These are phyloP conservation scores for Cyclanthera cordifolia DNA, from an alignment of 306 rosid genomes.

Conservation along the genomic window DNA sequence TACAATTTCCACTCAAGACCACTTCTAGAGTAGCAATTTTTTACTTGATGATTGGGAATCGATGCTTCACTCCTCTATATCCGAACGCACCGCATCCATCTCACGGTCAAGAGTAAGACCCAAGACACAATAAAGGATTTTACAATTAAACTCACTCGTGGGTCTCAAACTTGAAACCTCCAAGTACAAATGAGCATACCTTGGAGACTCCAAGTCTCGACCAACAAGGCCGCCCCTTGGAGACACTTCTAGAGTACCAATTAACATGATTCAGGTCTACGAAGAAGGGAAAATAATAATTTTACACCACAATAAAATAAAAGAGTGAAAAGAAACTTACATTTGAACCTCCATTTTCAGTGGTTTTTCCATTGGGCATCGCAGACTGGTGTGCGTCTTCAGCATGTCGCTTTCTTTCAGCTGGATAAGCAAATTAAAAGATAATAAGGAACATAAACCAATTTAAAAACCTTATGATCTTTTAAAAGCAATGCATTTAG, in stretches of 20 bases:
- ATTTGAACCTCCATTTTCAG: slow-evolving; percentile 63
- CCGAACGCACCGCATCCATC: too few species aligned
- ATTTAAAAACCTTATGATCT: neutral
- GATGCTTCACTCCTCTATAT: too few species aligned
- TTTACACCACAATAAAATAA: neutral
- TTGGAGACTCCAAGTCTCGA: too few species aligned
- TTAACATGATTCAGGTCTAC: neutral
- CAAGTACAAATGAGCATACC: too few species aligned
- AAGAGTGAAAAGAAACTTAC: slow-evolving; percentile 29
- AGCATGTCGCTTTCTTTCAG: slow-evolving; percentile 61
- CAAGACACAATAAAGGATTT: too few species aligned
- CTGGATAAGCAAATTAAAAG: slow-evolving; percentile 27
- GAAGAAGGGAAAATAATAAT: neutral
- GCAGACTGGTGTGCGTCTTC: slow-evolving; percentile 55
- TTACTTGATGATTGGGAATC: too few species aligned
- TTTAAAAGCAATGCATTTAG: slow-evolving; percentile 2
- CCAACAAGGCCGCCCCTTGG: too few species aligned
- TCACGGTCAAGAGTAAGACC: too few species aligned
- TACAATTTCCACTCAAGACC: neutral
- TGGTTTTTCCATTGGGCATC: slow-evolving; percentile 46
- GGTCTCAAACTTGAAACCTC: too few species aligned
- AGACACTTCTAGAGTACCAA: neutral
- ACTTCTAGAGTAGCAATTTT: neutral
- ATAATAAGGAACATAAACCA: neutral
- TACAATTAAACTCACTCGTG: too few species aligned